Evolutionary conservation across 768 basidiomycete species (phyloP), one percentile per base, ranked within the genome.

Genomic region (Trametes maxima): DNA sequence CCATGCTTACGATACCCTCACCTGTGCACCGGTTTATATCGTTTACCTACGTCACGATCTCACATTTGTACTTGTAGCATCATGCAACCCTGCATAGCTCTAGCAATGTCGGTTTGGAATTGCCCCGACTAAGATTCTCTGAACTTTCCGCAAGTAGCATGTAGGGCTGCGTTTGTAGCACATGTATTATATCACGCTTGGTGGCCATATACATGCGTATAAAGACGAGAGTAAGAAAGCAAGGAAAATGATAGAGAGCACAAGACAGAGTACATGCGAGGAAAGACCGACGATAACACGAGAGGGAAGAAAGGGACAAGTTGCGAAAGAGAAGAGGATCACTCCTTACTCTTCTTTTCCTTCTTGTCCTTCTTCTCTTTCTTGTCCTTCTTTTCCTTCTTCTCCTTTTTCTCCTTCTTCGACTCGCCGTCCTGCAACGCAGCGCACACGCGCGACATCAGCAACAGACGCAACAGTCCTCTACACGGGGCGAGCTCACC

Each of bases 311-410:
- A 46, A 14, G 19, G 24, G 45, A 19, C 6, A 22, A 46, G 10
- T 13, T 7, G n/a, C 35, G 47, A 35, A 43, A 51, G 17, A 54
- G 33, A 51, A 49, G 12, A 50, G 59, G 42, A 64, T 72, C 64
- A 78, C 63, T 69, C 75, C 65, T 74, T 72, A 67, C 80, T 80
- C 72, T 85, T 82, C 71, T 85, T 80, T 71, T 84, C 81, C 70
- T 85, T 80, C 63, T 87, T 80, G 71, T 84, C 81, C 70, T 85
- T 80, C 63, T 87, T 80, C 72, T 85, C 85, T 65, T 82, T 78
- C 67, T 85, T 73, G 35, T 74, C 78, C 69, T 82, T 80, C 68
- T 77, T 72, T 21, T 75, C 64, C 48, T 69, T 69, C 59, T 72
- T 67, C 40, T 69, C 68, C 66, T 79, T 80, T 63, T 79, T 75